Conservation (phyloP, 108 stramenopile species). For the Cyclotella sp. region DNA sequence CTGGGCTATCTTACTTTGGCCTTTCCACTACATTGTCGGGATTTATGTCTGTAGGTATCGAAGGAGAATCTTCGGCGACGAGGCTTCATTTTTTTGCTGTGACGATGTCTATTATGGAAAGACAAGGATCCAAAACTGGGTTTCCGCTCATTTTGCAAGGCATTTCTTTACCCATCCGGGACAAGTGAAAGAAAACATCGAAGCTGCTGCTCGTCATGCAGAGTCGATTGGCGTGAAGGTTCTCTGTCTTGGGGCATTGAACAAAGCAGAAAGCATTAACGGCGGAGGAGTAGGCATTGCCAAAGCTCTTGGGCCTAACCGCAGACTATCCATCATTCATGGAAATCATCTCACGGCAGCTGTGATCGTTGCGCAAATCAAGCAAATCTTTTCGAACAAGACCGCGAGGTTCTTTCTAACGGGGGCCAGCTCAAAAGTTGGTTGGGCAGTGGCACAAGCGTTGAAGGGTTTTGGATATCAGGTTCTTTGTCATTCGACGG, state of each 20-base stretch:
- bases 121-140: conserved; percentile 53
- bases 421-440: conserved; percentile 67
- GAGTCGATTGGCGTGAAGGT: conserved; percentile 58
- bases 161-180: conserved; percentile 53
- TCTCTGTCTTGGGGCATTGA: conserved; percentile 63
- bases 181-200: conserved; percentile 53
- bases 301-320: conserved; percentile 48
- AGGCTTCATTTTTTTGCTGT: conserved; percentile 56
- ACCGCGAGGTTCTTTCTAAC: conserved; percentile 55
- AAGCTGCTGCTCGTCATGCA: conserved; percentile 62
- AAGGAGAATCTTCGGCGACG: conserved; percentile 50
- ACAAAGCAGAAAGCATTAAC: conserved; percentile 70
- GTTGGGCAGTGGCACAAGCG: conserved; percentile 63
- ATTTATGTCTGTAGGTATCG: conserved; percentile 57
- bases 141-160: conserved; percentile 59
- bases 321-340: conserved; percentile 58
- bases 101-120: conserved; percentile 49
- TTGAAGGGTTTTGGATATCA: conserved; percentile 53
- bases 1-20: conserved; percentile 53
- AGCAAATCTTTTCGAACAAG: conserved; percentile 38
- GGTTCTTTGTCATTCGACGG: conserved; percentile 59
- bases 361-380: conserved; percentile 55
- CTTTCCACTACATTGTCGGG: conserved; percentile 56
- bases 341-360: conserved; percentile 69
- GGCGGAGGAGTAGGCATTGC: conserved; percentile 60